Evolutionary conservation across 805 yeast genomes (phyloP).

Genomic region (Candida endomychidarum): DNA sequence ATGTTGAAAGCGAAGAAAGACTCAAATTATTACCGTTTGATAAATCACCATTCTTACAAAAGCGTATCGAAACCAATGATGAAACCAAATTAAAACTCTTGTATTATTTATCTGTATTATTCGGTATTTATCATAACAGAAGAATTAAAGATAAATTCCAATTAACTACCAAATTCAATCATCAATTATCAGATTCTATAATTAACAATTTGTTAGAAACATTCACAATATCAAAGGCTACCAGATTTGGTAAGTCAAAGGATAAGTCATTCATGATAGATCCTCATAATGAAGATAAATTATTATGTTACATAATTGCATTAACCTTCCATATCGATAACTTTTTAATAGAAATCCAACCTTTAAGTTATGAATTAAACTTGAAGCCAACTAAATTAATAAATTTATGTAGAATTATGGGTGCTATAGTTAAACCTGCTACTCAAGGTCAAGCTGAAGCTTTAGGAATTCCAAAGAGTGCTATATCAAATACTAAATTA

Average conservation of each 20-base stretch:
- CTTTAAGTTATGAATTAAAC: slow-evolving; percentile 81
- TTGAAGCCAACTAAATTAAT: slow-evolving; percentile 72
- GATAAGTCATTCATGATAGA: slow-evolving; percentile 78
- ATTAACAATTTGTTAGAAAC: slow-evolving; percentile 69
- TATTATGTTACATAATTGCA: slow-evolving; percentile 75
- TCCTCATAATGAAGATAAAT: slow-evolving; percentile 84
- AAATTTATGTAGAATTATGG: slow-evolving; percentile 73
- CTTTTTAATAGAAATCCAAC: slow-evolving; percentile 71
- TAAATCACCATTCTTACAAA: slow-evolving; percentile 55
- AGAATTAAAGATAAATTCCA: slow-evolving; percentile 58
- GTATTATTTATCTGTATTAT: slow-evolving; percentile 75
- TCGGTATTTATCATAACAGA: slow-evolving; percentile 78
- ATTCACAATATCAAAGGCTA: slow-evolving; percentile 66
- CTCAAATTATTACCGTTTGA: slow-evolving; percentile 62
- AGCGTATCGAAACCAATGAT: slow-evolving; percentile 39
- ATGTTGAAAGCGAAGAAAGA: slow-evolving; percentile 51
- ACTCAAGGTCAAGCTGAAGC: slow-evolving; percentile 75
- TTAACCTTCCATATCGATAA: slow-evolving; percentile 73
- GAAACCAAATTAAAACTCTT: slow-evolving; percentile 63
- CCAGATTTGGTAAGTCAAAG: slow-evolving; percentile 70
- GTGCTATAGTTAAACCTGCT: slow-evolving; percentile 74
- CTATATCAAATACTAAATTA: slow-evolving; percentile 66
- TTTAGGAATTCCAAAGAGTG: slow-evolving; percentile 60
- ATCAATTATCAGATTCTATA: slow-evolving; percentile 69
- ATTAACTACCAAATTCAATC: slow-evolving; percentile 56